Percentiles rank a stretch among this genome's conserved stretches.
Evolutionary conservation across 352 stramenopile species (phyloP).

Genomic region (Aphanomyces invadans): DNA sequence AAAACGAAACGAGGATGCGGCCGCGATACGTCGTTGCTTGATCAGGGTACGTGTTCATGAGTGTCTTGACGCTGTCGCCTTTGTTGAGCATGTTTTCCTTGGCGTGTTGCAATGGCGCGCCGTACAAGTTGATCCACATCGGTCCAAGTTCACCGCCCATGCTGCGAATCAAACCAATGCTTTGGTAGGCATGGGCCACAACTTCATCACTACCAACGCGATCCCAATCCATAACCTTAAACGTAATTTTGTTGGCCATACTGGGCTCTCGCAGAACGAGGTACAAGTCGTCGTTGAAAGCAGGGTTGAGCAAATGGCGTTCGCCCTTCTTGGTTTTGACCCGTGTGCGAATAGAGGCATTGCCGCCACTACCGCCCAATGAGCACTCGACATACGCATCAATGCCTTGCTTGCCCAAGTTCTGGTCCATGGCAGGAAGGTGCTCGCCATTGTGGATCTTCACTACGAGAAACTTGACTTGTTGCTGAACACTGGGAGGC

Average conservation of each 20-base stretch:
- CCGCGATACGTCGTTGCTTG: slow-evolving; percentile 78
- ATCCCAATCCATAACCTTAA: slow-evolving; percentile 72
- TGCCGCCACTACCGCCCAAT: slow-evolving; percentile 34
- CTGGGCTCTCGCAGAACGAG: slow-evolving; percentile 68
- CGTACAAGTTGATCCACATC: slow-evolving; percentile 78
- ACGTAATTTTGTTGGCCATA: slow-evolving; percentile 67
- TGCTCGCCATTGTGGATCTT: slow-evolving; percentile 67
- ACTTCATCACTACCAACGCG: slow-evolving; percentile 65
- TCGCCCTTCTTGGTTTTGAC: slow-evolving; percentile 70
- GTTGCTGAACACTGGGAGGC: slow-evolving; percentile 59
- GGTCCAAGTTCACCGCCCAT: slow-evolving; percentile 46
- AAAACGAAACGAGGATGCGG: slow-evolving; percentile 65
- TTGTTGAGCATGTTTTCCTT: slow-evolving; percentile 47
- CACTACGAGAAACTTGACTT: slow-evolving; percentile 60
- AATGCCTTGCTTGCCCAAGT: slow-evolving; percentile 45
- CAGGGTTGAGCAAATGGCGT: slow-evolving; percentile 53
- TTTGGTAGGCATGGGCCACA: slow-evolving; percentile 63
- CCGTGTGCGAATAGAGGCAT: slow-evolving; percentile 55
- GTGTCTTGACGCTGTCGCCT: slow-evolving; percentile 50
- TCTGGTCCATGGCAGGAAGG: slow-evolving; percentile 65
- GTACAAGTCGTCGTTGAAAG: slow-evolving; percentile 75
- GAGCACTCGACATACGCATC: slow-evolving; percentile 65
- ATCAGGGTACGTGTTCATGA: slow-evolving; percentile 83
- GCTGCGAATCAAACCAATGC: slow-evolving; percentile 59
- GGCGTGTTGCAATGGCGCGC: slow-evolving; percentile 49